Conservation (phyloP, 306 rosid species). For the Quercus dentata region DNA sequence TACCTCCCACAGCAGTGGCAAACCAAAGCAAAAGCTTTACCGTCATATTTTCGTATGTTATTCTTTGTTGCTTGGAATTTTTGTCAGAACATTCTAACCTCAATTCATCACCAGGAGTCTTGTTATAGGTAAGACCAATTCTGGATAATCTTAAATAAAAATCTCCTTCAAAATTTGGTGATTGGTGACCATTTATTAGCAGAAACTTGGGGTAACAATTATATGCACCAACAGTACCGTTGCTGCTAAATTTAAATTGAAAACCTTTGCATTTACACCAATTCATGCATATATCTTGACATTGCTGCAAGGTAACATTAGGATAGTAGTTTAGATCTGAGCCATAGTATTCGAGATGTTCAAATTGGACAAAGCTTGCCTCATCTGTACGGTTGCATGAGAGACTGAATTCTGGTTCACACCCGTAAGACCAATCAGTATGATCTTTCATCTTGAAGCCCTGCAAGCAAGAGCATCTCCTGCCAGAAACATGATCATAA, state of each 20-base stretch:
- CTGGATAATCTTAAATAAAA: constrained; percentile 24
- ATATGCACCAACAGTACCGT: background rate
- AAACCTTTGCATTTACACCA: constrained; percentile 47
- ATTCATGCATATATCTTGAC: constrained; percentile 32
- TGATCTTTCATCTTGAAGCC: constrained; percentile 35
- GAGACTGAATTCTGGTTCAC: constrained; percentile 35
- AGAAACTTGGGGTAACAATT: constrained; percentile 23
- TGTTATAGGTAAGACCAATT: background rate
- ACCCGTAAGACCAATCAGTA: constrained; percentile 48
- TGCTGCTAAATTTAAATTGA: constrained; percentile 27
- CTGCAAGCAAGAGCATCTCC: constrained; percentile 48
- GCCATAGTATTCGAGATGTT: constrained; percentile 42
- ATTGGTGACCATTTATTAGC: constrained; percentile 26
- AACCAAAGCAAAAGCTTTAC: too few species aligned
- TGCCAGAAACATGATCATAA: constrained; percentile 24
- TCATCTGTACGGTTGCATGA: constrained; percentile 15
- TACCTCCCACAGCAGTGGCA: too few species aligned
- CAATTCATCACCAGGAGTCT: background rate
- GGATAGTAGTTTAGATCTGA: constrained; percentile 17
- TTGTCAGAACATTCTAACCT: background rate
- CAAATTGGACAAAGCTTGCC: constrained; percentile 30
- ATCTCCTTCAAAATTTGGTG: constrained; percentile 14
- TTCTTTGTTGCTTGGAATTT: background rate
- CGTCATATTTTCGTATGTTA: too few species aligned
- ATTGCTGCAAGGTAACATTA: constrained; percentile 30